These are phyloP conservation scores for Blastobotrys robertii DNA, from an alignment of 805 yeast species.

Conservation along the genomic window DNA sequence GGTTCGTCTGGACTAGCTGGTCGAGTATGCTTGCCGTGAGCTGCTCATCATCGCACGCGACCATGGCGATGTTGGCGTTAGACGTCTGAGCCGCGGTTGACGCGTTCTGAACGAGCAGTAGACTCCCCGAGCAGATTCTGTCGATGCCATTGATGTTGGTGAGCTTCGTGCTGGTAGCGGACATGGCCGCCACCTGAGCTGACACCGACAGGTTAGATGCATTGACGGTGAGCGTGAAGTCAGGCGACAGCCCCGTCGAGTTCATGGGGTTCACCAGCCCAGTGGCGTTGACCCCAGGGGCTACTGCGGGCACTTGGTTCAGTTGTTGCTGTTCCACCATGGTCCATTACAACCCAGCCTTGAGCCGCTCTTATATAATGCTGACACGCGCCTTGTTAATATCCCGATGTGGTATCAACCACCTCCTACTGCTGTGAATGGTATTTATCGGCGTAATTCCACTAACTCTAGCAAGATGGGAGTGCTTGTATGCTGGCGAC, in stretches of 20 bases:
- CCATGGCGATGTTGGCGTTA: slow-evolving; percentile 12
- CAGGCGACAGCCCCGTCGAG: slow-evolving; percentile 7
- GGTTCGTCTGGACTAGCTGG: slow-evolving; percentile 10
- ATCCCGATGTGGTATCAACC: neutral
- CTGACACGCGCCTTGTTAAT: neutral
- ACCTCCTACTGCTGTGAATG: neutral
- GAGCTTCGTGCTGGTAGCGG: slow-evolving; percentile 7
- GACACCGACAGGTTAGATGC: slow-evolving; percentile 7
- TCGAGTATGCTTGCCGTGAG: slow-evolving; percentile 12
- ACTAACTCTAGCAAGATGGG: too few relatives aligned
- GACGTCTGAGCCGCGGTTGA: slow-evolving; percentile 4
- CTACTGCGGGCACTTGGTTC: slow-evolving; percentile 2
- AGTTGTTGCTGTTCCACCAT: neutral
- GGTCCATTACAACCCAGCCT: neutral
- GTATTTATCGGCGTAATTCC: too few relatives aligned
- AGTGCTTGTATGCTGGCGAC: too few relatives aligned
- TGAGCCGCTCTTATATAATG: neutral
- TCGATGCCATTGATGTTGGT: slow-evolving; percentile 5
- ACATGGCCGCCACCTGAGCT: slow-evolving; percentile 15
- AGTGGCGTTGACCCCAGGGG: slow-evolving; percentile 7
- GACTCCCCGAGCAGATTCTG: slow-evolving; percentile 14
- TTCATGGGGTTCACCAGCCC: slow-evolving; percentile 10
- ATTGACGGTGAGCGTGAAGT: slow-evolving; percentile 9
- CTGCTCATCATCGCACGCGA: slow-evolving; percentile 16
- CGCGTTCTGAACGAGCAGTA: slow-evolving; percentile 5